Evolutionary conservation across 2,329 filamentous ascomycete genomes (phyloP).

Genomic region (Paracamarosporium sp.): DNA sequence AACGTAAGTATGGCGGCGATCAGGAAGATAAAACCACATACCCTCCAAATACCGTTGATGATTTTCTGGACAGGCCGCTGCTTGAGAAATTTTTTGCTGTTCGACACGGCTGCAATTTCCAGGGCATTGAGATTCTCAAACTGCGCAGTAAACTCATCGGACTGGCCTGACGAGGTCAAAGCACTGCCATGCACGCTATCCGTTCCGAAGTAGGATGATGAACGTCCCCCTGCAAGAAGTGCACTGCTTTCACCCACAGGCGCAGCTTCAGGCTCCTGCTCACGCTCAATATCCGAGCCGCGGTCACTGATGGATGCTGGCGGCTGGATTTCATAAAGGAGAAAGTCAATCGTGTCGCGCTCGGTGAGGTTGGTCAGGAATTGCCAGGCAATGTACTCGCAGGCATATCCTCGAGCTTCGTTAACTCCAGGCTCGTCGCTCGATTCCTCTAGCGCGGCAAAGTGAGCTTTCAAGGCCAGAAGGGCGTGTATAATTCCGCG

Average conservation of each 20-base stretch:
- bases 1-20: not conserved
- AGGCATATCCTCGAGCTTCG: slow-evolving; percentile 73
- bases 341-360: slow-evolving; percentile 75
- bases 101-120: slow-evolving; percentile 81
- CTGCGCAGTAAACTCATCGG: slow-evolving; percentile 70
- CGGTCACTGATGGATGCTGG: slow-evolving; percentile 19
- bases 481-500: slow-evolving; percentile 75
- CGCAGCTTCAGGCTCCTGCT: not conserved
- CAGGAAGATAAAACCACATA: slow-evolving; percentile 4
- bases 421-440: slow-evolving; percentile 69
- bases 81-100: slow-evolving; percentile 84
- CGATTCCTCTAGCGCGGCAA: slow-evolving; percentile 63
- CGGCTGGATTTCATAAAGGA: slow-evolving; percentile 73
- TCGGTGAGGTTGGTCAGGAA: slow-evolving; percentile 76
- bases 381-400: slow-evolving; percentile 82
- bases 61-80: slow-evolving; percentile 83
- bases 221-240: slow-evolving; percentile 24
- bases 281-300: slow-evolving; percentile 15
- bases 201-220: slow-evolving; percentile 34
- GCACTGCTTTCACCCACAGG: slow-evolving; percentile 31
- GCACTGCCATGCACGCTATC: slow-evolving; percentile 22
- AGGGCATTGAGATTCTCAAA: slow-evolving; percentile 85
- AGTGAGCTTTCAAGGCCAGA: slow-evolving; percentile 80
- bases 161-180: slow-evolving; percentile 45
- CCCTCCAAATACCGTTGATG: slow-evolving; percentile 78